Base-by-base conservation (phyloP, 805 yeast genomes). In the Lipomyces oligophaga region DNA sequence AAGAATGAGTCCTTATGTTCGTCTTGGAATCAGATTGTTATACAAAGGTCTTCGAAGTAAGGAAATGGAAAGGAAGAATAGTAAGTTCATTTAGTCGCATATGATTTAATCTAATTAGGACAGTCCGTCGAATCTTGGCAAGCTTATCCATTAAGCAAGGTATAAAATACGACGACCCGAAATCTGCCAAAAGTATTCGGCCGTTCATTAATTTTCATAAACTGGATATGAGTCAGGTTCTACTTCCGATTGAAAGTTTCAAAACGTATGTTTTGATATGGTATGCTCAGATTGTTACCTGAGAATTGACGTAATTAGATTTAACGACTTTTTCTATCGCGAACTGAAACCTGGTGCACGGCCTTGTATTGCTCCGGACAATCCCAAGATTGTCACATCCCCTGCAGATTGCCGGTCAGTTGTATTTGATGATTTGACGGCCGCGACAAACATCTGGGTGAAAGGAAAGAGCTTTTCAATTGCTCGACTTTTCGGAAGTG, bases 371-470 rank as follows among this genome's bases (percentile, higher is more conserved):
- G 81, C 79, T 10, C 65, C 70, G 1, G 66, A 66, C 3, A 68
- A 75, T 38, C 65, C 72, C 1, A 63, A 68, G 8, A 72, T 85
- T 10, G 77, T 78, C 4, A 76, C 77, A 1, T 83, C 93, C 1
- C 83, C 94, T 3, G 96, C 97, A 1, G 98, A 90, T 63, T 84
- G 93, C 53, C 74, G 98, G 31, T 77, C 88, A 52, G 79, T 86
- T 0, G 80, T 81, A 0, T 90, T 85, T 61, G 65, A 72, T 5
- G 68, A 77, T 0, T 74, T 86, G 0, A 61, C 69, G 5, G 61
- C 63, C 13, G 94, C 97, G 0, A 82, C 83, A 6, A 70, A 75
- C 46, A 63, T 93, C 2, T 90, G 98, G 98, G 83, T 90, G 60
- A 90, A 90, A 61, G 96, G 97, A 26, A 68, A 79, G 7, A 78